These are phyloP conservation scores for Elongisporangium prolatum DNA, from an alignment of 352 stramenopile species.

Conservation along the genomic window DNA sequence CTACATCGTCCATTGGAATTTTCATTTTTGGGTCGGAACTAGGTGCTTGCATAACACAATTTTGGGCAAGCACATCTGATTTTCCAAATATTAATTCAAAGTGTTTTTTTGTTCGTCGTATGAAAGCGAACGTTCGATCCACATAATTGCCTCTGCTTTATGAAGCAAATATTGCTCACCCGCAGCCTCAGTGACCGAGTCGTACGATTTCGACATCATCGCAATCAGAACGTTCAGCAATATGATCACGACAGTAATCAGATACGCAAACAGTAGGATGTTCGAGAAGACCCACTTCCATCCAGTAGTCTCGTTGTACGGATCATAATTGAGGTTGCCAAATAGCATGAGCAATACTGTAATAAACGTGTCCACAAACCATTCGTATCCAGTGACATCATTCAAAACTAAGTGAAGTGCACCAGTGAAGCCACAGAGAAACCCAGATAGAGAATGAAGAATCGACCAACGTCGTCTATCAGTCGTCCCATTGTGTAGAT, in stretches of 20 bases:
- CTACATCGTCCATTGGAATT: too few relatives aligned
- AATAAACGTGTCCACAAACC: constrained; percentile 54
- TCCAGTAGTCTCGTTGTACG: constrained; percentile 21
- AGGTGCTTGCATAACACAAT: too few relatives aligned
- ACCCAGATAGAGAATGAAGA: background rate
- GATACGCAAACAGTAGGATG: constrained; percentile 43
- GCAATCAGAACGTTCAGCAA: constrained; percentile 67
- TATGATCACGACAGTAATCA: constrained; percentile 48
- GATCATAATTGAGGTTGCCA: constrained; percentile 50
- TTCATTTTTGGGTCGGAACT: too few relatives aligned
- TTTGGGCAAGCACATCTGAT: too few relatives aligned
- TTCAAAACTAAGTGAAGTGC: constrained; percentile 65
- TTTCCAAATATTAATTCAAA: too few relatives aligned
- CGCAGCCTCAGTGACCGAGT: constrained; percentile 45
- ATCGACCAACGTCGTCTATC: background rate
- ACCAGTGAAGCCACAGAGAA: constrained; percentile 40
- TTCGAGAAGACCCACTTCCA: constrained; percentile 44
- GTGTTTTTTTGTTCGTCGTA: too few relatives aligned
- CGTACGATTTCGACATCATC: constrained; percentile 66
- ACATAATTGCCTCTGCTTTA: constrained; percentile 44
- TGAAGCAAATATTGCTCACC: constrained; percentile 46
- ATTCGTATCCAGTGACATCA: constrained; percentile 44
- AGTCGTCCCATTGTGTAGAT: background rate
- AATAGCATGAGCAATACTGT: constrained; percentile 76
- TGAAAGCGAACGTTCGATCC: constrained; percentile 47